Percentiles rank a stretch among this genome's conserved stretches.
Conservation (phyloP, 257 asterid genomes). For the Nicotiana benthamiana region DNA sequence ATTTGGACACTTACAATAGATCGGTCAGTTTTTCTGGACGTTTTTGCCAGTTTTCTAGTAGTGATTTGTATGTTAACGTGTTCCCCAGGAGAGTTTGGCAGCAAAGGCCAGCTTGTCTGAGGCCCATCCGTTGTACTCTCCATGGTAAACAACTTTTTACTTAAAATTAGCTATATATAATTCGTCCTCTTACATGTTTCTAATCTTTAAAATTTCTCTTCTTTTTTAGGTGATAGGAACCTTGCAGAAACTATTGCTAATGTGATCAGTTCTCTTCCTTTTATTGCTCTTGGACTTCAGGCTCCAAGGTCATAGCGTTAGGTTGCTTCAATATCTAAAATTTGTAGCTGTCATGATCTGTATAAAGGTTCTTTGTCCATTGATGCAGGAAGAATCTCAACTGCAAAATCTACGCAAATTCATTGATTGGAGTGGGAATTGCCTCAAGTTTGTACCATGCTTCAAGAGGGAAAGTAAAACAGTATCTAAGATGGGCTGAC, state of each 20-base stretch:
- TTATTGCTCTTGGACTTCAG: constrained; percentile 72
- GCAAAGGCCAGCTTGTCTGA: constrained; percentile 70
- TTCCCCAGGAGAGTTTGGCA: constrained; percentile 64
- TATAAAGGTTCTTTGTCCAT: not conserved
- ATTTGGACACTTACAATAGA: not conserved
- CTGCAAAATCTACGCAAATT: constrained; percentile 72
- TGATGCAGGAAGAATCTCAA: constrained; percentile 63
- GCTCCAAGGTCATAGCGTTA: constrained; percentile 46
- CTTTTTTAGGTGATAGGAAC: constrained; percentile 51
- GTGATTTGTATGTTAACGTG: constrained; percentile 1
- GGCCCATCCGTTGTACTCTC: constrained; percentile 56
- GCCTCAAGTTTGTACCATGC: constrained; percentile 76
- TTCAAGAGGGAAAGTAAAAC: constrained; percentile 67
- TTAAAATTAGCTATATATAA: not conserved
- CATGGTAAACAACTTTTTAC: constrained; percentile 34
- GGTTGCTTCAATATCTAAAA: too few species aligned
- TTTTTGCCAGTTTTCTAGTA: not conserved
- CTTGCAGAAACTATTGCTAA: constrained; percentile 57
- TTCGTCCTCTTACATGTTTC: not conserved
- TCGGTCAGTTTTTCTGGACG: too few species aligned
- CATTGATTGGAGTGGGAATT: constrained; percentile 86
- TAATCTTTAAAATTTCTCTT: constrained; percentile 6
- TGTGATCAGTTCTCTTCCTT: constrained; percentile 86
- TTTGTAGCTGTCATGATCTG: not conserved
- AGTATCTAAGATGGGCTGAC: constrained; percentile 96